Evolutionary conservation across 495 filamentous ascomycete species (phyloP).

Genomic region (Aspergillus ostianus): DNA sequence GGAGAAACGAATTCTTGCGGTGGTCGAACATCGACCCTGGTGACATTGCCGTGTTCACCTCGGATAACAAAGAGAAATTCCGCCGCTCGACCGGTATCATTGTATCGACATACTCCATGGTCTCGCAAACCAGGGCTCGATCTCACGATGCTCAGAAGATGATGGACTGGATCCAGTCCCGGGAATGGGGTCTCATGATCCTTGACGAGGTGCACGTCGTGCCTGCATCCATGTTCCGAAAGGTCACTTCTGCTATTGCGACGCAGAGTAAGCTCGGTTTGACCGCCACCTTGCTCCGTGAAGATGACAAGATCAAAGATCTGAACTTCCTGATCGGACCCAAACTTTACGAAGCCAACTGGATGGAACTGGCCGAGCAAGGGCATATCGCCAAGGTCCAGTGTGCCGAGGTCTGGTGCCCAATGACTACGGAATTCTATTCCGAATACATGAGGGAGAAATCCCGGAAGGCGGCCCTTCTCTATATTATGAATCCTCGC

Average conservation of each 20-base stretch:
- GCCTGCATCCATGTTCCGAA: slow-evolving; percentile 91
- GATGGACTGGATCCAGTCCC: slow-evolving; percentile 90
- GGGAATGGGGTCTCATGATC: slow-evolving; percentile 98
- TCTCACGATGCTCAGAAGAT: slow-evolving; percentile 94
- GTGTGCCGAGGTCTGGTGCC: slow-evolving; percentile 98
- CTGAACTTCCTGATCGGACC: slow-evolving; percentile 97
- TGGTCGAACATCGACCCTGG: slow-evolving; percentile 97
- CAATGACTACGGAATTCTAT: slow-evolving; percentile 98
- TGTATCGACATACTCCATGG: slow-evolving; percentile 98
- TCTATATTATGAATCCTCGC: slow-evolving; percentile 96
- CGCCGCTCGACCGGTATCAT: slow-evolving; percentile 88
- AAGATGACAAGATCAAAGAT: slow-evolving; percentile 98
- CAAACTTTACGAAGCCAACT: slow-evolving; percentile 97
- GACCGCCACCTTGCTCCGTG: slow-evolving; percentile 89
- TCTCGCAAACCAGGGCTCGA: slow-evolving; percentile 79
- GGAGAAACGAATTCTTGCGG: slow-evolving; percentile 92
- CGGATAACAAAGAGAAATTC: slow-evolving; percentile 89
- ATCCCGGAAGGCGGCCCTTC: slow-evolving; percentile 64
- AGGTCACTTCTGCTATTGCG: slow-evolving; percentile 86
- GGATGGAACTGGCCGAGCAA: slow-evolving; percentile 97
- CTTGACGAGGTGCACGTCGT: slow-evolving; percentile 99
- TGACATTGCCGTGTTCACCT: slow-evolving; percentile 92
- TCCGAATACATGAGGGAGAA: slow-evolving; percentile 82
- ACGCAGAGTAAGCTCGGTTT: slow-evolving; percentile 96
- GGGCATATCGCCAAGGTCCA: slow-evolving; percentile 97